phyloP scores from a whole-genome alignment of 2,329 filamentous ascomycete species.

The Sporothrix brasiliensis region DNA sequence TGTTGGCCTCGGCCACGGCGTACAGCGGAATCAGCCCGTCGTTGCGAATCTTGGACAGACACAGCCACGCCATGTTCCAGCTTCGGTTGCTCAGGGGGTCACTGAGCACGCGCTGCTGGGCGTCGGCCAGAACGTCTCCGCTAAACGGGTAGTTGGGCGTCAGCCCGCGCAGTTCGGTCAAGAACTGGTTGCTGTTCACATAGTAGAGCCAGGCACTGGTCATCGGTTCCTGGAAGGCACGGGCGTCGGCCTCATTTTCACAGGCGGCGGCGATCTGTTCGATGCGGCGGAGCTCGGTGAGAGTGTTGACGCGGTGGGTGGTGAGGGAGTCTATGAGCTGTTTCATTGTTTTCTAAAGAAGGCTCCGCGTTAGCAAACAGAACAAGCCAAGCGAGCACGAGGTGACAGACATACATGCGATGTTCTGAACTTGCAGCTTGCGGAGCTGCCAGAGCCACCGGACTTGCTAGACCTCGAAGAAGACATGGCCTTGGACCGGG shows the following conservation, averaged over 20 bases:
- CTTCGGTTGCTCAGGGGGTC: conserved; percentile 69
- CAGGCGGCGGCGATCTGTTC: conserved; percentile 65
- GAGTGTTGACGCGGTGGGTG: conserved; percentile 71
- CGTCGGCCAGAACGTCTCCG: conserved; percentile 65
- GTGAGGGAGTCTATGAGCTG: conserved; percentile 66
- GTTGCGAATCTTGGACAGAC: conserved; percentile 65
- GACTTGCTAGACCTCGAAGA: background rate
- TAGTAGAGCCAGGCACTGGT: conserved; percentile 72
- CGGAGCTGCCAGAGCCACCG: background rate
- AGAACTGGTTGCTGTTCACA: conserved; percentile 68
- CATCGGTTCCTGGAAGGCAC: conserved; percentile 64
- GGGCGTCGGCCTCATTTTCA: conserved; percentile 61
- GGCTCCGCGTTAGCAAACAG: background rate
- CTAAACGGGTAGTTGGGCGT: conserved; percentile 70
- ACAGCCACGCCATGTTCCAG: conserved; percentile 77
- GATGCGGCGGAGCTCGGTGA: conserved; percentile 71
- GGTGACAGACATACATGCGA: background rate
- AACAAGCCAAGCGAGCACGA: no score
- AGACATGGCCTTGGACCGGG: background rate
- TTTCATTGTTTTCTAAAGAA: conserved; percentile 43
- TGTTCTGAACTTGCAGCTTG: conserved; percentile 4
- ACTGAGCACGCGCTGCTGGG: conserved; percentile 62
- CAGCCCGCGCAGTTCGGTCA: conserved; percentile 69
- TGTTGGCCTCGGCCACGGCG: conserved; percentile 62
- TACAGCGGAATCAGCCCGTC: conserved; percentile 62